phyloP scores from a whole-genome alignment of 73 alveolate genomes.

The Paramecium bursaria region DNA sequence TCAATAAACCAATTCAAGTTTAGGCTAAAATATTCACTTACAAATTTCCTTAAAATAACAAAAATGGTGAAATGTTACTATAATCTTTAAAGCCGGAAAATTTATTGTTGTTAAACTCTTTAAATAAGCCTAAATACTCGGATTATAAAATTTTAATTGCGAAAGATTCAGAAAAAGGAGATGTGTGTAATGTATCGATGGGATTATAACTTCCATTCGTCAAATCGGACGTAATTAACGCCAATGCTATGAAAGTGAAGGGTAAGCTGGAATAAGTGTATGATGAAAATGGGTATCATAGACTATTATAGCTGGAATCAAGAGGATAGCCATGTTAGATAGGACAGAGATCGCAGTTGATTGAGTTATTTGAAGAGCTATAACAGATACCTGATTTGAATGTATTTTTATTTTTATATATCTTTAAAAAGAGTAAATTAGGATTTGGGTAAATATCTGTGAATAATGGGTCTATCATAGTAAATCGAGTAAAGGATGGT shows the following conservation, averaged over 20 bases:
- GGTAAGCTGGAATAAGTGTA: slow-evolving; percentile 19
- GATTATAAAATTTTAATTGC: not conserved
- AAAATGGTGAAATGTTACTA: slow-evolving; percentile 9
- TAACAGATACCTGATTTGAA: slow-evolving; percentile 21
- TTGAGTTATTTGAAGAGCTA: slow-evolving; percentile 31
- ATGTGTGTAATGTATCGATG: not conserved
- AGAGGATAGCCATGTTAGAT: not conserved
- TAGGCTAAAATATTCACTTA: slow-evolving; percentile 4
- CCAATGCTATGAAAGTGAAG: slow-evolving; percentile 23
- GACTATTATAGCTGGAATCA: not conserved
- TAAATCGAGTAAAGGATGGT: slow-evolving; percentile 33
- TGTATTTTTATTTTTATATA: not conserved
- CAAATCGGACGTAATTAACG: slow-evolving; percentile 17
- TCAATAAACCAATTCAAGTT: too few species aligned
- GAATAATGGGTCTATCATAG: slow-evolving; percentile 40
- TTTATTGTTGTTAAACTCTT: not conserved
- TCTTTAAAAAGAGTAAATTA: not conserved
- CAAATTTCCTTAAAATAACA: slow-evolving; percentile 11
- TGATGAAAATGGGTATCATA: not conserved
- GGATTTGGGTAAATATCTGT: slow-evolving; percentile 19
- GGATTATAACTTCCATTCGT: slow-evolving; percentile 47
- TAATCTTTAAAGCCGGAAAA: slow-evolving; percentile 13
- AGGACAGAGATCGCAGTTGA: not conserved
- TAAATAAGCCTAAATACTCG: slow-evolving; percentile 15
- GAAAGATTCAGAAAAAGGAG: not conserved